Evolutionary conservation across 768 basidiomycete genomes (phyloP).

Genomic region (Lentinus tigrinus): DNA sequence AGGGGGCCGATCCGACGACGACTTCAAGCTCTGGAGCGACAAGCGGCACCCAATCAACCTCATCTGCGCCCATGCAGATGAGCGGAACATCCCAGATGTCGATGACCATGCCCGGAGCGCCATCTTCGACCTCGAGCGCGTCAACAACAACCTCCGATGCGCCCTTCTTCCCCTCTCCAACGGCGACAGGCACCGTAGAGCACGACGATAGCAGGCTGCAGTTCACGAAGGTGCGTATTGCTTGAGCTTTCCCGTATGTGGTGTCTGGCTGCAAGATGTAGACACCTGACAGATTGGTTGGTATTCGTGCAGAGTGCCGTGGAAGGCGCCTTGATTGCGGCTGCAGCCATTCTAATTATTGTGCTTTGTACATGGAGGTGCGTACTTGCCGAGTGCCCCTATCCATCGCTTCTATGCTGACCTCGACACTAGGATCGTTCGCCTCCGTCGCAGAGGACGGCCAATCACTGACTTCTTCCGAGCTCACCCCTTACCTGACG

Average conservation of each 20-base stretch:
- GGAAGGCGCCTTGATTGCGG: constrained; percentile 14
- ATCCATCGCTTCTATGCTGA: too few relatives aligned
- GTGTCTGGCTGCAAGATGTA: neutral
- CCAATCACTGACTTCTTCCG: constrained; percentile 12
- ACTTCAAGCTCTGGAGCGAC: neutral
- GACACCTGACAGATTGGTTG: neutral
- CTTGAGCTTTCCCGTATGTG: neutral
- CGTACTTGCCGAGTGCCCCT: neutral
- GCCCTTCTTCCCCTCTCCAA: constrained; percentile 11
- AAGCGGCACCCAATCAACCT: neutral
- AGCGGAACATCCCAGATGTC: neutral
- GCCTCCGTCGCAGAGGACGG: constrained; percentile 4
- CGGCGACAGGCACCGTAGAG: neutral
- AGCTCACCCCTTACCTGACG: neutral
- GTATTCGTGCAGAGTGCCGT: constrained; percentile 5
- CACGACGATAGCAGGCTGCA: neutral
- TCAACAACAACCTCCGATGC: neutral
- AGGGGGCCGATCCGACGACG: neutral
- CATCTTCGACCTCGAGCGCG: neutral
- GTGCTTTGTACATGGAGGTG: constrained; percentile 9
- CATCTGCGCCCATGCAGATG: neutral
- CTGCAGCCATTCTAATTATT: constrained; percentile 1
- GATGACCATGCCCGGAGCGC: neutral
- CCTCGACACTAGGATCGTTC: neutral
- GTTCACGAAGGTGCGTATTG: constrained; percentile 7